phyloP scores from a whole-genome alignment of 371 early-diverging fungal genomes.

The Mortierella sp. region DNA sequence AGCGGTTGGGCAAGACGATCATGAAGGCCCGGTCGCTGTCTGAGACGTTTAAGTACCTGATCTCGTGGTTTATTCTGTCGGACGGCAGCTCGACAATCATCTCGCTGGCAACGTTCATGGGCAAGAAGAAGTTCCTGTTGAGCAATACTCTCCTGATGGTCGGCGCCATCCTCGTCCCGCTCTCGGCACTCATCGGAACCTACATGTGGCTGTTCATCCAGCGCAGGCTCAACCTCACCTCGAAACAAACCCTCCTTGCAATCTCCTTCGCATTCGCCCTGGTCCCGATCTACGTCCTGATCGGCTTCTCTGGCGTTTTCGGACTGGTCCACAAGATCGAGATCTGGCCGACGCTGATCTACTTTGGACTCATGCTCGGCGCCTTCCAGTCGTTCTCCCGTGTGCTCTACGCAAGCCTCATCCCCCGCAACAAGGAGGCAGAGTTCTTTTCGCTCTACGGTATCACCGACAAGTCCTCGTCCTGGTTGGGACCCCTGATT shows the following conservation, averaged over 20 bases:
- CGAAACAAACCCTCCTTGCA: constrained; percentile 48
- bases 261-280: constrained; percentile 41
- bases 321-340: constrained; percentile 62
- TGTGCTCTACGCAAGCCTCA: constrained; percentile 60
- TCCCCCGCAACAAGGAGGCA: constrained; percentile 64
- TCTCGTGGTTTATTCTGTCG: constrained; percentile 62
- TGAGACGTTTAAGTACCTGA: constrained; percentile 61
- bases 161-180: constrained; percentile 61
- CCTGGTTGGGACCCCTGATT: constrained; percentile 75
- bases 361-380: constrained; percentile 69
- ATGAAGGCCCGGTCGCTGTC: constrained; percentile 34
- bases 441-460: constrained; percentile 70
- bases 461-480: constrained; percentile 74
- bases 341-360: constrained; percentile 60
- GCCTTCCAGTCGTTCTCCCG: constrained; percentile 67
- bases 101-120: constrained; percentile 64
- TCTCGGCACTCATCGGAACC: constrained; percentile 64
- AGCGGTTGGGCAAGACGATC: constrained; percentile 54
- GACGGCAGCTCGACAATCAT: constrained; percentile 61
- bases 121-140: constrained; percentile 55
- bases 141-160: constrained; percentile 58
- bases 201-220: constrained; percentile 67
- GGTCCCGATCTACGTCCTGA: constrained; percentile 67
- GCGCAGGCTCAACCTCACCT: constrained; percentile 50
- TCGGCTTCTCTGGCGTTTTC: constrained; percentile 67